Conservation (phyloP, 1,284 basidiomycete species). For the Naganishia sp. region DNA sequence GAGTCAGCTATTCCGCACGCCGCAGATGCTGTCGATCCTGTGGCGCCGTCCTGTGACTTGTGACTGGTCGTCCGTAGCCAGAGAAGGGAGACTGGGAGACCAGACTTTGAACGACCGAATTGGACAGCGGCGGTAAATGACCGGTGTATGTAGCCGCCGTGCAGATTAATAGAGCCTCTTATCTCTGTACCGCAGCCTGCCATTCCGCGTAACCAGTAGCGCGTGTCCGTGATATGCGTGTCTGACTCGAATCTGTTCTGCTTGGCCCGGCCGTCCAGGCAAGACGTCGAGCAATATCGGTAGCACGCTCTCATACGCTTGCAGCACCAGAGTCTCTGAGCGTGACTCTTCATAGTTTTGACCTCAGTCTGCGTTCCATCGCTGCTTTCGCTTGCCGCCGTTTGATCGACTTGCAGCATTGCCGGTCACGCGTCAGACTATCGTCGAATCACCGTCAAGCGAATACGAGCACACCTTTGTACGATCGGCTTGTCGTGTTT, state of each 20-base stretch:
- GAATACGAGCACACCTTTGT: not conserved
- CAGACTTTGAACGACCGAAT: not conserved
- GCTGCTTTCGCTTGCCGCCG: not conserved
- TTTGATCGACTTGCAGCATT: not conserved
- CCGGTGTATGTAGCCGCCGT: not conserved
- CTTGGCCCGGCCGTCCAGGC: too few species aligned
- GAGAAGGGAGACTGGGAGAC: not conserved
- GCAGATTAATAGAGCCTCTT: not conserved
- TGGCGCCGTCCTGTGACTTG: not conserved
- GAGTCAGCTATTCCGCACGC: not conserved
- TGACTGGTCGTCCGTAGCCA: too few species aligned
- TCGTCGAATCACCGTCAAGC: constrained; percentile 21
- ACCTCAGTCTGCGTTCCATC: not conserved
- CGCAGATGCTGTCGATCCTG: not conserved
- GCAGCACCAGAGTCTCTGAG: not conserved
- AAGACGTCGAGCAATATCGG: not conserved
- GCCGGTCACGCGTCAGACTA: constrained; percentile 20
- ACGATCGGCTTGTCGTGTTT: not conserved
- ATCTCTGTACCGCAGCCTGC: not conserved
- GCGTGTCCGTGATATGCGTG: not conserved
- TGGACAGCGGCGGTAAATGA: not conserved
- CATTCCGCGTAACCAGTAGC: not conserved
- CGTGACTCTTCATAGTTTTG: not conserved
- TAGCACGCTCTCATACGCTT: not conserved
- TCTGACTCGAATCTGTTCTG: not conserved